Evolutionary conservation across 2,329 filamentous ascomycete genomes (phyloP).

Genomic region (Emmonsia crescens): DNA sequence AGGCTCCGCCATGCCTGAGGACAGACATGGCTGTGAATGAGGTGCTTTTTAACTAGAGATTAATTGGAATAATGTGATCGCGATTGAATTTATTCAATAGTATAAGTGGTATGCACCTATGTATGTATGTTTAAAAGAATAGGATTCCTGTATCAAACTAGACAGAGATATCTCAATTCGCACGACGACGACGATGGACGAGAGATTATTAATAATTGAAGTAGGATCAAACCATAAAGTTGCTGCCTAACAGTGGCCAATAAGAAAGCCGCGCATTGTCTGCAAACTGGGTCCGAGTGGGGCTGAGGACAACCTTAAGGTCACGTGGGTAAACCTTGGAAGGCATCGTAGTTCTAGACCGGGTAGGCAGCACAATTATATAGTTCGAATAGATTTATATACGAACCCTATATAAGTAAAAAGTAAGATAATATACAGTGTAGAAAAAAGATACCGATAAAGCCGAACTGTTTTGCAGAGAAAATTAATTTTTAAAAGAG

Average conservation of each 20-base stretch:
- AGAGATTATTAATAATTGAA: no score
- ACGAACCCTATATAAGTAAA: background rate
- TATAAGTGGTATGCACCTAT: background rate
- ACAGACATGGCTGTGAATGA: slow-evolving; percentile 33
- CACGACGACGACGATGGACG: background rate
- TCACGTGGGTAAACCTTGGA: background rate
- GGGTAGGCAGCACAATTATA: background rate
- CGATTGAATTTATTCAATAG: background rate
- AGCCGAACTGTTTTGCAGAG: background rate
- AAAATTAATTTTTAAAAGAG: background rate
- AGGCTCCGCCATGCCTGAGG: slow-evolving; percentile 34
- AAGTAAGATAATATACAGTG: background rate
- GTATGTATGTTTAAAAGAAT: background rate
- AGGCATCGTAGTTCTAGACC: no score
- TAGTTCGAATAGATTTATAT: background rate
- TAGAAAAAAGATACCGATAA: background rate
- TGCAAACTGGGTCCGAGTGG: background rate
- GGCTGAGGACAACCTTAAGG: background rate
- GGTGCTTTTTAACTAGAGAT: background rate
- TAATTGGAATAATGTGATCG: background rate
- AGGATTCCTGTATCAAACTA: background rate
- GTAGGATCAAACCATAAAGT: background rate
- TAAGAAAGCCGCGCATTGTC: background rate
- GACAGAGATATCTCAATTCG: background rate
- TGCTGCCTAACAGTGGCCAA: slow-evolving; percentile 6